Percentiles rank a stretch among this genome's conserved stretches.
Evolutionary conservation across 2,329 filamentous ascomycete species (phyloP).

Genomic region (Xylariales sp.): DNA sequence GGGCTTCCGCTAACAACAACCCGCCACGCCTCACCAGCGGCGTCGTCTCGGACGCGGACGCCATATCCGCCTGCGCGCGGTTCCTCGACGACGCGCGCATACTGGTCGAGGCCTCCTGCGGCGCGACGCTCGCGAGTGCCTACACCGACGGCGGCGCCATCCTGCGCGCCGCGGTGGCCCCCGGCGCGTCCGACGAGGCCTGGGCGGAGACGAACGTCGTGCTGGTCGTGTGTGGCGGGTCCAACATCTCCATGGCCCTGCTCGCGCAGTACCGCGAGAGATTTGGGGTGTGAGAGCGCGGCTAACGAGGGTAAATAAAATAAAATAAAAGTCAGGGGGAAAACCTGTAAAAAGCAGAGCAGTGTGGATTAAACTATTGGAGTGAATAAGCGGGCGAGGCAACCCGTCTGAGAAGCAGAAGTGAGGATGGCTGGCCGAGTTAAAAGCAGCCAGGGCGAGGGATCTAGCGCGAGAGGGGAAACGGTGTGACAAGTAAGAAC

Average conservation of each 20-base stretch:
- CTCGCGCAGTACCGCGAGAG: constrained; percentile 67
- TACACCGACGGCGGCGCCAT: constrained; percentile 66
- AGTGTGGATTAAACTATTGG: too few relatives aligned
- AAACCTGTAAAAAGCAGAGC: too few relatives aligned
- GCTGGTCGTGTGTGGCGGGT: constrained; percentile 85
- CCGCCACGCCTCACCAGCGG: constrained; percentile 61
- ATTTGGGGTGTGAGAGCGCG: constrained; percentile 53
- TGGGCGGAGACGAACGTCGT: constrained; percentile 79
- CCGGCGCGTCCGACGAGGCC: constrained; percentile 64
- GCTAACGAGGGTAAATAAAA: too few relatives aligned
- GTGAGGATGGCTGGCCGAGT: too few relatives aligned
- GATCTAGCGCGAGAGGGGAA: too few relatives aligned
- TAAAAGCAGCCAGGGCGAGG: too few relatives aligned
- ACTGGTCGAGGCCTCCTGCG: constrained; percentile 86
- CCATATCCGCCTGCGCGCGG: constrained; percentile 78
- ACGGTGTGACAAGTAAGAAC: too few relatives aligned
- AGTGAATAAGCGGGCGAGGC: too few relatives aligned
- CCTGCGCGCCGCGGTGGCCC: constrained; percentile 70
- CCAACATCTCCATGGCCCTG: constrained; percentile 71
- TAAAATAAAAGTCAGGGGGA: too few relatives aligned
- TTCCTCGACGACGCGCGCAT: constrained; percentile 85
- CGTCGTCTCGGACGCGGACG: constrained; percentile 80
- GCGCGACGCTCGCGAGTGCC: constrained; percentile 77
- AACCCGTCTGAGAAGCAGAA: too few relatives aligned
- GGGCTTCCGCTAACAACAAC: not conserved